Percentiles rank a stretch among this genome's conserved stretches.
Conservation (phyloP, 495 filamentous ascomycete genomes). For the Aspergillus asperescens region DNA sequence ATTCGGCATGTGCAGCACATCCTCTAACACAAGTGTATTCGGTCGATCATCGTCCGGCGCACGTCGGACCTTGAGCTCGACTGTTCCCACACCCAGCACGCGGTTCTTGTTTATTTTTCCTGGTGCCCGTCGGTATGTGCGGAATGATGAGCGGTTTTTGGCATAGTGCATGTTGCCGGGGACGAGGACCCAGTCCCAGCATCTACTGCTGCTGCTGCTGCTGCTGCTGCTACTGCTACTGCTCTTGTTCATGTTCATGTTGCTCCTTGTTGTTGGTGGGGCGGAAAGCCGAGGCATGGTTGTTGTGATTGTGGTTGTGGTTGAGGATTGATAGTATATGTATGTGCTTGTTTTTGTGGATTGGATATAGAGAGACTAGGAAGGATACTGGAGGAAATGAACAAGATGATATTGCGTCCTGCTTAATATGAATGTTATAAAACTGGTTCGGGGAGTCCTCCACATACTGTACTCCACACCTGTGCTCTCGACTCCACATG, state of each 20-base stretch:
- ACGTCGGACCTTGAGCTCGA: constrained; percentile 18
- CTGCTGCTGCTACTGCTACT: constrained; percentile 22
- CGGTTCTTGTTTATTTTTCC: constrained; percentile 6
- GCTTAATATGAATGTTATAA: no score
- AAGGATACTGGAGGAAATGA: no score
- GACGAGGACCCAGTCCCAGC: constrained; percentile 27
- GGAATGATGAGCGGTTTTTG: constrained; percentile 25
- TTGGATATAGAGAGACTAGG: neutral
- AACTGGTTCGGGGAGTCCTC: no score
- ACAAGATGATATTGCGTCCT: no score
- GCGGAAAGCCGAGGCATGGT: no score
- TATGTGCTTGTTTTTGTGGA: neutral
- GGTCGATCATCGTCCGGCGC: constrained; percentile 4
- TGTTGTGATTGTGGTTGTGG: neutral
- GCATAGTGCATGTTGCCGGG: constrained; percentile 24
- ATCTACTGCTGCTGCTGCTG: no score
- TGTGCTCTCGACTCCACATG: no score
- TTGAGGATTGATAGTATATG: neutral
- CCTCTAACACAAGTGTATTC: constrained; percentile 16
- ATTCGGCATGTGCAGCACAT: constrained; percentile 26
- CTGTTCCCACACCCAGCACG: constrained; percentile 23
- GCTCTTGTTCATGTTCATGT: neutral
- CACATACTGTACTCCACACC: no score
- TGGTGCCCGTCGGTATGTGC: constrained; percentile 18
- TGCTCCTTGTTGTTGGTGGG: no score